Percentiles rank a stretch among this genome's conserved stretches.
phyloP scores from a whole-genome alignment of 257 asterid genomes.

The Gentiana straminea region DNA sequence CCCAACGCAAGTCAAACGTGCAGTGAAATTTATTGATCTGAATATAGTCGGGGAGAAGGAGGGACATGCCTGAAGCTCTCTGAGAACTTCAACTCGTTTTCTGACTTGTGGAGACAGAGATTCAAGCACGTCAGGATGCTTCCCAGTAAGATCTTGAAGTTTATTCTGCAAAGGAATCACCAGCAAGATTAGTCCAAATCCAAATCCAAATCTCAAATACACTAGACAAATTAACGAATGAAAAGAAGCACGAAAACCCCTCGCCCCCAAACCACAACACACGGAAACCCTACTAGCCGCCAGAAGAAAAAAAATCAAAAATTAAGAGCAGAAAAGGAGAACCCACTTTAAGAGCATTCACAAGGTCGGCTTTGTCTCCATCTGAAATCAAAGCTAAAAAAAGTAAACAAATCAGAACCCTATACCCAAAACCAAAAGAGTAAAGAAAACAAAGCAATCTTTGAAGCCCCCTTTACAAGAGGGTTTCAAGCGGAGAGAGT shows the following conservation, averaged over 20 bases:
- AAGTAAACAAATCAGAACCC: constrained; percentile 3
- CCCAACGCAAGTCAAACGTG: too few species aligned
- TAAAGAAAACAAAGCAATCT: not conserved
- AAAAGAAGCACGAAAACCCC: too few species aligned
- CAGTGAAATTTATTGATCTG: too few species aligned
- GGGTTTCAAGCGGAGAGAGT: not conserved
- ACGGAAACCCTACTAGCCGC: not conserved
- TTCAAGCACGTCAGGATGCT: constrained; percentile 24
- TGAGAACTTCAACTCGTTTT: constrained; percentile 26
- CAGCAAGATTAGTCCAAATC: constrained; percentile 4
- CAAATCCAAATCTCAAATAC: not conserved
- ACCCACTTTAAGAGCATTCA: constrained; percentile 62
- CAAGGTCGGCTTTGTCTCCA: constrained; percentile 51
- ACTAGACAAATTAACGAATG: too few species aligned
- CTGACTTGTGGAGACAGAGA: constrained; percentile 16
- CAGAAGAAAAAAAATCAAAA: too few species aligned
- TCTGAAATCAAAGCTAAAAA: constrained; percentile 50
- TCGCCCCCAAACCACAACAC: too few species aligned
- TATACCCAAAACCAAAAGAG: not conserved
- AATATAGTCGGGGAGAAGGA: too few species aligned
- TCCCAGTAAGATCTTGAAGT: constrained; percentile 28
- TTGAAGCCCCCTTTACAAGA: too few species aligned
- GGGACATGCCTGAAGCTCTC: constrained; percentile 18
- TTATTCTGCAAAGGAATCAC: constrained; percentile 19
- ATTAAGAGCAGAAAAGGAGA: not conserved